phyloP scores from a whole-genome alignment of 352 stramenopile species.

The Phytopythium mirpurense region DNA sequence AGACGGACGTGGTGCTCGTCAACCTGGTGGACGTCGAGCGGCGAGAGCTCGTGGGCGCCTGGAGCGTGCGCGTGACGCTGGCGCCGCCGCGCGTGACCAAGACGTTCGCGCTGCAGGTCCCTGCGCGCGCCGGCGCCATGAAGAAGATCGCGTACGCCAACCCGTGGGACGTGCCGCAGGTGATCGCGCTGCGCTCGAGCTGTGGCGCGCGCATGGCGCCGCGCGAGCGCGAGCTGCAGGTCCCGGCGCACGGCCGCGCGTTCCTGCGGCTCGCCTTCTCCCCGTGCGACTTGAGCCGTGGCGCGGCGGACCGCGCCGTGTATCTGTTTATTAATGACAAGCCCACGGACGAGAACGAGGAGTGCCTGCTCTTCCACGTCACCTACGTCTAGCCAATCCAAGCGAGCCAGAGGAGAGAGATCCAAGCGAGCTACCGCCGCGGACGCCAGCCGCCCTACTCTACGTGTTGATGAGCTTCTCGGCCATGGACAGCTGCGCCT shows the following conservation, averaged over 20 bases:
- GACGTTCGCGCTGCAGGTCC: conserved; percentile 87
- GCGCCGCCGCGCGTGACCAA: conserved; percentile 85
- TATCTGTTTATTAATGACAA: conserved; percentile 93
- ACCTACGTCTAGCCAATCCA: conserved; percentile 36
- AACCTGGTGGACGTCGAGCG: conserved; percentile 90
- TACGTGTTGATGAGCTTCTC: conserved; percentile 96
- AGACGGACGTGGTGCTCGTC: conserved; percentile 40
- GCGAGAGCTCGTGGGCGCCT: conserved; percentile 86
- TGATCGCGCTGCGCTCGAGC: conserved; percentile 82
- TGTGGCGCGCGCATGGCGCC: conserved; percentile 63
- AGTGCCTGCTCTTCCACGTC: conserved; percentile 88
- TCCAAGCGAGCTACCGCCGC: not conserved
- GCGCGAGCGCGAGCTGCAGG: conserved; percentile 55
- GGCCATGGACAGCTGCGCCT: conserved; percentile 96
- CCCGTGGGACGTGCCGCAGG: conserved; percentile 85
- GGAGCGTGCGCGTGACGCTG: conserved; percentile 80
- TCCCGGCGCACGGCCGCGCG: conserved; percentile 39
- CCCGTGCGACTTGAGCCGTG: not conserved
- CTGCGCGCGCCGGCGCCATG: conserved; percentile 45
- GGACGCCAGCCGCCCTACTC: too few relatives aligned
- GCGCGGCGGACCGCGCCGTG: conserved; percentile 31
- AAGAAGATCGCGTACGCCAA: conserved; percentile 94
- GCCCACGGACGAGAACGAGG: conserved; percentile 89
- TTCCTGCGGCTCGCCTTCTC: conserved; percentile 56
- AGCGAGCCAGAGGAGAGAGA: not conserved